Conservation (phyloP, 2,329 filamentous ascomycete genomes). For the Arachnopeziza araneosa region DNA sequence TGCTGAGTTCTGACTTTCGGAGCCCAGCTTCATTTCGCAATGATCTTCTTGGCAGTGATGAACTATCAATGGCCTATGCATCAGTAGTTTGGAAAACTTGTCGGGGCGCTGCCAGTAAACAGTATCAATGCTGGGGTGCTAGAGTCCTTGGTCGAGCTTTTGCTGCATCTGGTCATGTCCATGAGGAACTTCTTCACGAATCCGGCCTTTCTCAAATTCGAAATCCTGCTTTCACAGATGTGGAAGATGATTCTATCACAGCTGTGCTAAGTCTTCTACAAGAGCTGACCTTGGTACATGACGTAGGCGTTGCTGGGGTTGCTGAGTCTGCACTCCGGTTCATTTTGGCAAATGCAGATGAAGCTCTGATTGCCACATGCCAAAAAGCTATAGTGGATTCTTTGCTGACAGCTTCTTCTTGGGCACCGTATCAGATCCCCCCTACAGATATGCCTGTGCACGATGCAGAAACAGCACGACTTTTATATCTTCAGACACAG, state of each 20-base stretch:
- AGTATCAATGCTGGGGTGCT: constrained; percentile 81
- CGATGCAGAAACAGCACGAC: constrained; percentile 3
- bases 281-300: constrained; percentile 53
- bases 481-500: constrained; percentile 6
- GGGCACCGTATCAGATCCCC: constrained; percentile 50
- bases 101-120: constrained; percentile 53
- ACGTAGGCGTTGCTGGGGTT: constrained; percentile 50
- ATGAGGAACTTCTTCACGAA: constrained; percentile 54
- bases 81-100: constrained; percentile 73
- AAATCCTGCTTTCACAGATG: constrained; percentile 25
- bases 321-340: constrained; percentile 55
- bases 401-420: constrained; percentile 49
- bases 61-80: constrained; percentile 55
- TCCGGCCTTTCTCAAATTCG: constrained; percentile 46
- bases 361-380: constrained; percentile 42
- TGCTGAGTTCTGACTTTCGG: constrained; percentile 71
- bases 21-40: constrained; percentile 49
- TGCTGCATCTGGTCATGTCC: constrained; percentile 65
- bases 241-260: constrained; percentile 53
- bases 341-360: constrained; percentile 42
- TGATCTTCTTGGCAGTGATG: constrained; percentile 66
- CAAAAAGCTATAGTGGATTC: constrained; percentile 46
- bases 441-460: constrained; percentile 27
- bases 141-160: constrained; percentile 80
- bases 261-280: constrained; percentile 58